Evolutionary conservation across 192 early-diverging fungal species (phyloP), one percentile per base, ranked within the genome.

Genomic region (Backusella tuberculispora): DNA sequence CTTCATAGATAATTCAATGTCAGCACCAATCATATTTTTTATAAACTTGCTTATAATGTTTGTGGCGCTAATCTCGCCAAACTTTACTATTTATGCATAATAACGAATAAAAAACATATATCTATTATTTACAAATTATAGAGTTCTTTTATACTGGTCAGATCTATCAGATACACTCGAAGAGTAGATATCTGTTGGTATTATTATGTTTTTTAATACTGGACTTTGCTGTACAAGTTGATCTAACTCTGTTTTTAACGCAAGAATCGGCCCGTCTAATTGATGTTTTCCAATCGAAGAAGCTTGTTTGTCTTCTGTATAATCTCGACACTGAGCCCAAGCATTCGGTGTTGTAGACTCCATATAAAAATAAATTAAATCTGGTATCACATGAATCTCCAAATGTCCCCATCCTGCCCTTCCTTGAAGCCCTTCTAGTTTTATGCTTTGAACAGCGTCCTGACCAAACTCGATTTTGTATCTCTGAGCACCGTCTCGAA

Each of bases 281-380:
- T 80, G 76, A 72, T 88, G 87, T 21, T 78, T 71, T 60, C 64
- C 73, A 10, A 84, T 76, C n/a, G 76, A 48, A 15, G 85, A 83
- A 21, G 88, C 89, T 77, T 90, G 88, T 69, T 84, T 85, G 71
- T 83, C 86, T 63, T 88, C 87, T 17, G 89, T 90, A 34, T 89
- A 90, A 80, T 90, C 89, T 42, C 83, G 84, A 72, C 89, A 89
- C 72, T 86, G 84, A 40, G 83, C 85, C 89, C 89, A 90, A 41
- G 76, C 74, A 69, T 69, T 24, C 10, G 43, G 68, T 69, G 38
- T 47, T 38, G 34, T 26, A 6, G 44, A 24, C 48, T 86, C 84
- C 84, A 64, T 84, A 64, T 74, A 90, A 72, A 73, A 85, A 77
- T 73, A 88, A 71, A 66, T 82, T 77, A 83, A 75, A 65, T 88